phyloP scores from a whole-genome alignment of 139 green algal species.

The Picochlorum sp. region DNA sequence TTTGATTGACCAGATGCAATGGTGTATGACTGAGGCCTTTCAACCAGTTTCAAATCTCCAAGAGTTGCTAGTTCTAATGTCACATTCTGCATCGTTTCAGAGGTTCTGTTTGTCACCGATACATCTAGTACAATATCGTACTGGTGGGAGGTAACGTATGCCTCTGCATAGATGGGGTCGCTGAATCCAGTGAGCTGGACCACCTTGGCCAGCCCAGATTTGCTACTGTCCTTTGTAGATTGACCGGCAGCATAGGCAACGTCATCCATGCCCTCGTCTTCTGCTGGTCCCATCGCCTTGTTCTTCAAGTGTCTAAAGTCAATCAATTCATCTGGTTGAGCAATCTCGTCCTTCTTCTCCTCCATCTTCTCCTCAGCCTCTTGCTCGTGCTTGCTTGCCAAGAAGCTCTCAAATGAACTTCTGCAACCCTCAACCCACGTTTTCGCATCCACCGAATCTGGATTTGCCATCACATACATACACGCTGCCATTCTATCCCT shows the following conservation, averaged over 20 bases:
- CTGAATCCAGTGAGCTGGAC: slow-evolving; percentile 95
- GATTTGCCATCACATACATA: slow-evolving; percentile 46
- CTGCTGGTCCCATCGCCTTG: slow-evolving; percentile 78
- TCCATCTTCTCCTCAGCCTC: slow-evolving; percentile 57
- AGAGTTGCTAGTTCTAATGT: slow-evolving; percentile 96
- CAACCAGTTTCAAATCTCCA: slow-evolving; percentile 97
- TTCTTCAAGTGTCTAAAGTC: slow-evolving; percentile 80
- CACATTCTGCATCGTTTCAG: slow-evolving; percentile 72
- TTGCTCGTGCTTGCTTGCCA: slow-evolving; percentile 49
- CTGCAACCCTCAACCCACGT: slow-evolving; percentile 80
- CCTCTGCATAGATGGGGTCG: slow-evolving; percentile 96
- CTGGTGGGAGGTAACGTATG: slow-evolving; percentile 89
- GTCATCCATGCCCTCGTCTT: slow-evolving; percentile 35
- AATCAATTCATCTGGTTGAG: slow-evolving; percentile 77
- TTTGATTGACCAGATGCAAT: slow-evolving; percentile 70
- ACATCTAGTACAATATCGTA: slow-evolving; percentile 99
- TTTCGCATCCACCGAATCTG: slow-evolving; percentile 12
- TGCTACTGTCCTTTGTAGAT: not conserved
- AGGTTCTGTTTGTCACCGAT: slow-evolving; percentile 80
- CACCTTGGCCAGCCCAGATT: slow-evolving; percentile 66
- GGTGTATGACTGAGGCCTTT: slow-evolving; percentile 88
- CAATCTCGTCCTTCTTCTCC: slow-evolving; percentile 13
- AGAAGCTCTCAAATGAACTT: slow-evolving; percentile 66
- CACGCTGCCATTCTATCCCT: slow-evolving; percentile 72
- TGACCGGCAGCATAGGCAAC: slow-evolving; percentile 22